Conservation (phyloP, 148 eudicot species). For the Arctostaphylos glauca region DNA sequence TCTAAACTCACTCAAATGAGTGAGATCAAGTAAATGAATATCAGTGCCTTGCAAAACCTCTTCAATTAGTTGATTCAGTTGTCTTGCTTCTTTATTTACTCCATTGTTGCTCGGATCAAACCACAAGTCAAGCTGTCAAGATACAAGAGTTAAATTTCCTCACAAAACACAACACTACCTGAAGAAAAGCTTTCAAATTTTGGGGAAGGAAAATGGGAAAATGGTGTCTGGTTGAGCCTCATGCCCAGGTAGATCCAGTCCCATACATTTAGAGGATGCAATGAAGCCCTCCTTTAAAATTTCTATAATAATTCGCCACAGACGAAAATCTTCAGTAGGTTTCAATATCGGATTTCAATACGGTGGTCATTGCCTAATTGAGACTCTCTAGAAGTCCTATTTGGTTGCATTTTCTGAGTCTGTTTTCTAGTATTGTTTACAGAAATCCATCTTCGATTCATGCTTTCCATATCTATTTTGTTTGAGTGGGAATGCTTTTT, state of each 20-base stretch:
- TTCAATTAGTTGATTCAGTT: slow-evolving; percentile 55
- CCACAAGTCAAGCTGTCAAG: slow-evolving; percentile 84
- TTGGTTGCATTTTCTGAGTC: background rate
- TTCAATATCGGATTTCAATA: background rate
- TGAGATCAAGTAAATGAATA: slow-evolving; percentile 59
- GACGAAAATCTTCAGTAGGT: background rate
- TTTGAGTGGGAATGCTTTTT: background rate
- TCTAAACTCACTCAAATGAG: slow-evolving; percentile 85
- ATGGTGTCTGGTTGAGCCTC: slow-evolving; percentile 2
- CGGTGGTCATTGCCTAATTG: background rate
- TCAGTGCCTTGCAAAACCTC: slow-evolving; percentile 55
- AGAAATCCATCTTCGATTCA: background rate
- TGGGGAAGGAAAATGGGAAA: slow-evolving; percentile 6
- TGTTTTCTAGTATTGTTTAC: background rate
- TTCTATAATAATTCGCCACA: too few species aligned
- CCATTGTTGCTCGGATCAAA: slow-evolving; percentile 88
- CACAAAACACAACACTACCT: background rate
- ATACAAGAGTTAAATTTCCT: slow-evolving; percentile 16
- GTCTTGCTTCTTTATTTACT: slow-evolving; percentile 90
- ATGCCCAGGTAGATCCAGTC: background rate
- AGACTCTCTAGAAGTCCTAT: background rate
- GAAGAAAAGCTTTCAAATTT: background rate
- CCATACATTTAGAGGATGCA: background rate
- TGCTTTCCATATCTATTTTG: background rate
- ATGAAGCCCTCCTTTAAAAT: background rate